Evolutionary conservation across 2,329 filamentous ascomycete genomes (phyloP).

Genomic region (Sporothrix sp.): DNA sequence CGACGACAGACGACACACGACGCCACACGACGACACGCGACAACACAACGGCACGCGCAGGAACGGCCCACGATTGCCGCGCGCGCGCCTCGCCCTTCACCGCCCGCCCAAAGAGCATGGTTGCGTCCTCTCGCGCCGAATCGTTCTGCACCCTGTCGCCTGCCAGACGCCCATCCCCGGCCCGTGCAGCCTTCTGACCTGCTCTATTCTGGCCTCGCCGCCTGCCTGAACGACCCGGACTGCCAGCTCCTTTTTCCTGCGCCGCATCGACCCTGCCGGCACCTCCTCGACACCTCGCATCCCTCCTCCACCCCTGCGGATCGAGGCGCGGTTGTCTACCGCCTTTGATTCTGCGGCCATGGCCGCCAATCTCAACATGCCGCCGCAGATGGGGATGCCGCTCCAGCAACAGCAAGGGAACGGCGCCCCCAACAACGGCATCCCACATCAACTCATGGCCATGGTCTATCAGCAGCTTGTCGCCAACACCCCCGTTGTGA

Average conservation of each 20-base stretch:
- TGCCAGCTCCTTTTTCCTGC: not conserved
- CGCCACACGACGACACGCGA: not conserved
- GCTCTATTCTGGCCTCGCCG: not conserved
- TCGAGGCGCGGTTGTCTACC: not conserved
- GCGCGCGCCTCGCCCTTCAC: not conserved
- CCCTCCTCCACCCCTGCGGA: not conserved
- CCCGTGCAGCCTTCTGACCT: not conserved
- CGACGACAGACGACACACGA: too few relatives aligned
- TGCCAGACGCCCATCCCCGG: not conserved
- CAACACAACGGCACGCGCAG: too few relatives aligned
- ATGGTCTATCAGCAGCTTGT: constrained; percentile 24
- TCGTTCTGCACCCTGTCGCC: constrained; percentile 1
- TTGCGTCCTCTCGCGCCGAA: not conserved
- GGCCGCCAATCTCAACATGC: constrained; percentile 43
- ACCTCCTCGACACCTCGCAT: not conserved
- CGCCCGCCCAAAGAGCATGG: not conserved
- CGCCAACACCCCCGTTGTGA: constrained; percentile 23
- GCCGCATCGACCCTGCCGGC: not conserved
- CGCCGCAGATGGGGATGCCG: constrained; percentile 42
- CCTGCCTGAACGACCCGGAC: not conserved
- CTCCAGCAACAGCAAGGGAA: constrained; percentile 30
- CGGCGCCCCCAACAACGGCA: constrained; percentile 32
- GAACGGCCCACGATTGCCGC: too few relatives aligned
- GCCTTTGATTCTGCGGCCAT: constrained; percentile 35
- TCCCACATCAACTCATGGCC: constrained; percentile 26